These are phyloP conservation scores for Blastobotrys indianensis DNA, from an alignment of 1,139 yeast genomes.

Conservation along the genomic window DNA sequence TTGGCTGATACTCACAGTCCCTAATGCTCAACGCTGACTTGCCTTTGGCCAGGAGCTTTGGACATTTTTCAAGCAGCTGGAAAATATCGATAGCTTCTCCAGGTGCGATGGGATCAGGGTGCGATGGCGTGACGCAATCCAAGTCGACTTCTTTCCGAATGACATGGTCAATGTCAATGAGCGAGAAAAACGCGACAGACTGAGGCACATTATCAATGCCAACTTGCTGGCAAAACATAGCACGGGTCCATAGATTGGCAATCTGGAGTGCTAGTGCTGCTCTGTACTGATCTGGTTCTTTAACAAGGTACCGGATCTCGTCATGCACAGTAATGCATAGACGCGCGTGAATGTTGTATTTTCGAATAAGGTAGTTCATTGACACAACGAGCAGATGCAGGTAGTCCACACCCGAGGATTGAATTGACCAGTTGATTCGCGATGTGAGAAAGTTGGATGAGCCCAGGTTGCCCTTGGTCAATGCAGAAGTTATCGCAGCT, in stretches of 20 bases:
- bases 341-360: slow-evolving; percentile 69
- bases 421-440: slow-evolving; percentile 95
- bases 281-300: slow-evolving; percentile 64
- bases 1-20: slow-evolving; percentile 1
- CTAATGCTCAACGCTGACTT: not conserved
- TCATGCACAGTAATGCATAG: slow-evolving; percentile 89
- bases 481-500: slow-evolving; percentile 86
- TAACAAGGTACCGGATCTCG: slow-evolving; percentile 77
- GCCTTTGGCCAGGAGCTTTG: not conserved
- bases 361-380: slow-evolving; percentile 73
- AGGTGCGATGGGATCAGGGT: slow-evolving; percentile 61
- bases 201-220: slow-evolving; percentile 90
- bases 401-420: slow-evolving; percentile 96
- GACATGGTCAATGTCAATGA: slow-evolving; percentile 84
- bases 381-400: slow-evolving; percentile 77
- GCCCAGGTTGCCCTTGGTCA: slow-evolving; percentile 58
- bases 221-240: slow-evolving; percentile 88
- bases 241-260: slow-evolving; percentile 92
- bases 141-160: slow-evolving; percentile 83
- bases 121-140: slow-evolving; percentile 89
- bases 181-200: slow-evolving; percentile 91
- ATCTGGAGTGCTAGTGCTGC: slow-evolving; percentile 82
- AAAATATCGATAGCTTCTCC: slow-evolving; percentile 72
- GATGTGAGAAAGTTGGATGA: slow-evolving; percentile 70
- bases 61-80: slow-evolving; percentile 36